Percentiles rank a stretch among this genome's conserved stretches.
phyloP scores from a whole-genome alignment of 345 rosid genomes.

The Draba incana region DNA sequence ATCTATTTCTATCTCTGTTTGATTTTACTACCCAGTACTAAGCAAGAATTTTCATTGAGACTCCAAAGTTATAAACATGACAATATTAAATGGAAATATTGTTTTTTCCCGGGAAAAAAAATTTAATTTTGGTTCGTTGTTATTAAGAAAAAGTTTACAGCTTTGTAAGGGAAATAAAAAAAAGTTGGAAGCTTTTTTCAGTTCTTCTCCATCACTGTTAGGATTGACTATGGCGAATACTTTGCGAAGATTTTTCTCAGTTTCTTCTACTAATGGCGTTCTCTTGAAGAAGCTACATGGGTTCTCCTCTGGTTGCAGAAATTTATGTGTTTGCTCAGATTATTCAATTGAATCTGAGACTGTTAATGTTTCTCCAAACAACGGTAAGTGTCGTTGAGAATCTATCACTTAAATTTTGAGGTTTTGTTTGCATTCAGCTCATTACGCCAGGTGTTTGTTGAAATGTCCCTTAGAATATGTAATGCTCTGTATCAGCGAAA shows the following conservation, averaged over 20 bases:
- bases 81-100: too few species aligned
- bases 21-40: too few species aligned
- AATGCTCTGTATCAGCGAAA: too few species aligned
- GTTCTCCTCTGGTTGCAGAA: not conserved
- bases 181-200: too few species aligned
- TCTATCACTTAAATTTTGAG: not conserved
- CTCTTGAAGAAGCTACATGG: constrained; percentile 17
- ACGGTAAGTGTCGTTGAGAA: constrained; percentile 12
- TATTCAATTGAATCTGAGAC: not conserved
- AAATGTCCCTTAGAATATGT: constrained; percentile 18
- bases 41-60: too few species aligned
- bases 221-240: constrained; percentile 18
- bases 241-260: constrained; percentile 21
- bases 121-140: too few species aligned
- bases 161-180: not conserved
- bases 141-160: not conserved
- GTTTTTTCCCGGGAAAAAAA: too few species aligned
- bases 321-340: constrained; percentile 23
- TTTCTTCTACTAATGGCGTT: constrained; percentile 25
- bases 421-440: not conserved
- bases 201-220: not conserved
- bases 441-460: constrained; percentile 33
- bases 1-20: too few species aligned
- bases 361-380: constrained; percentile 1
- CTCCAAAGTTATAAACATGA: too few species aligned